phyloP scores from a whole-genome alignment of 2,329 filamentous ascomycete genomes.

The Neurospora sp. region DNA sequence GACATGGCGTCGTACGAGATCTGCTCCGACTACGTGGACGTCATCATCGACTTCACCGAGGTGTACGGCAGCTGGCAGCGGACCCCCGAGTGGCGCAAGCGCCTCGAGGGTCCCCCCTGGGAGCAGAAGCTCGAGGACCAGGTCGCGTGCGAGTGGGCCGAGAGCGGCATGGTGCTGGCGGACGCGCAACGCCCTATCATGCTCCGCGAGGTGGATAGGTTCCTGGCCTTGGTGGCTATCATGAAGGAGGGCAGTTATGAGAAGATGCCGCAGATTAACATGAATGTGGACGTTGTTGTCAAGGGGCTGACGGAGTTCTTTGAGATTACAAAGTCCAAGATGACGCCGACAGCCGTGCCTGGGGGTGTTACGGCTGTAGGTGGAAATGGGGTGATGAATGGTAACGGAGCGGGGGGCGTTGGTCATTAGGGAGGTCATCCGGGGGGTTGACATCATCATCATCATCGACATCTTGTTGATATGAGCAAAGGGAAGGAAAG shows the following conservation, averaged over 20 bases:
- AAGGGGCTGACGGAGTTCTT: slow-evolving; percentile 74
- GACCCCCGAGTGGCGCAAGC: slow-evolving; percentile 42
- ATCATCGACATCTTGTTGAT: not conserved
- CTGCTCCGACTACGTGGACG: slow-evolving; percentile 96
- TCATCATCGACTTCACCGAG: slow-evolving; percentile 93
- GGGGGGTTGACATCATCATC: not conserved
- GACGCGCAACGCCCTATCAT: slow-evolving; percentile 56
- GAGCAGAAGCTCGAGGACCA: slow-evolving; percentile 55
- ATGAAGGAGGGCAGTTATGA: slow-evolving; percentile 80
- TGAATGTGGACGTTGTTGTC: slow-evolving; percentile 77
- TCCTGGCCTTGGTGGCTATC: slow-evolving; percentile 73
- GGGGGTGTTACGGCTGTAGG: not conserved
- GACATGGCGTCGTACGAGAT: slow-evolving; percentile 97
- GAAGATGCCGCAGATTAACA: slow-evolving; percentile 75
- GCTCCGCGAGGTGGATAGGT: slow-evolving; percentile 60
- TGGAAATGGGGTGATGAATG: not conserved
- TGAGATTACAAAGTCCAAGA: slow-evolving; percentile 52
- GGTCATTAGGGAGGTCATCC: not conserved
- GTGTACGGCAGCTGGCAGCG: slow-evolving; percentile 74
- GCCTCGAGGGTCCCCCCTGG: slow-evolving; percentile 51
- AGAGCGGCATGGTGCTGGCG: slow-evolving; percentile 59
- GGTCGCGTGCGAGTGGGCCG: slow-evolving; percentile 54
- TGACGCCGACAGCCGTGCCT: not conserved
- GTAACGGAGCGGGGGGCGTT: not conserved
- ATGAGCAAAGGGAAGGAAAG: not conserved